phyloP scores from a whole-genome alignment of 2,329 filamentous ascomycete species.

The Fusarium neocosmosporiellum region DNA sequence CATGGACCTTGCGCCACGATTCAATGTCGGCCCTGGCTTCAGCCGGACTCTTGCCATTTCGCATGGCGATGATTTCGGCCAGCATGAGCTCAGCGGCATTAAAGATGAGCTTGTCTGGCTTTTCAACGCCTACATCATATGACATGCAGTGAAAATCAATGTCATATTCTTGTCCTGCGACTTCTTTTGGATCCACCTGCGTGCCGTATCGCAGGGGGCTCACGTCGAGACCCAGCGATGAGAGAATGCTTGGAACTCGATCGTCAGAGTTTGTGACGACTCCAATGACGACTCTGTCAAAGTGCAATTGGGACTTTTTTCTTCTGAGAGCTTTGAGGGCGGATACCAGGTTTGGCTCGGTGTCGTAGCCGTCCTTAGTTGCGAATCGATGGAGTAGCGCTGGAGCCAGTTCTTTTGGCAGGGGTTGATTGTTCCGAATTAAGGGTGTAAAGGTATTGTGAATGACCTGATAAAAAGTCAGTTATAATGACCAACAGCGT shows the following conservation, averaged over 20 bases:
- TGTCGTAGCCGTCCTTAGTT: slow-evolving; percentile 24
- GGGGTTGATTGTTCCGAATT: neutral
- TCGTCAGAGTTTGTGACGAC: slow-evolving; percentile 39
- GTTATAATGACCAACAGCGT: neutral
- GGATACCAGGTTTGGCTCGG: slow-evolving; percentile 7
- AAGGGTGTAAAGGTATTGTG: slow-evolving; percentile 31
- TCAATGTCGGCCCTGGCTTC: neutral
- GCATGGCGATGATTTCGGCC: slow-evolving; percentile 11
- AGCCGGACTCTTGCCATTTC: neutral
- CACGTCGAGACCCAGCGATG: slow-evolving; percentile 21
- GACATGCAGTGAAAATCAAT: slow-evolving; percentile 57
- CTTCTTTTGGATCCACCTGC: rapidly evolving
- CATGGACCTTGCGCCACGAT: slow-evolving; percentile 26
- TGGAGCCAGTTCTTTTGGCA: slow-evolving; percentile 28
- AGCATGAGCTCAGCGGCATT: slow-evolving; percentile 60
- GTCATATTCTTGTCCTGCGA: neutral
- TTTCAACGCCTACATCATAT: slow-evolving; percentile 71
- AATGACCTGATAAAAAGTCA: slow-evolving; percentile 27
- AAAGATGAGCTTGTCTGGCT: slow-evolving; percentile 69
- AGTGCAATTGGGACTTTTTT: neutral
- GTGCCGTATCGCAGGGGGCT: slow-evolving; percentile 29
- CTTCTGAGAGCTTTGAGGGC: slow-evolving; percentile 8
- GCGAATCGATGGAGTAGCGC: slow-evolving; percentile 26
- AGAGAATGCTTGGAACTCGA: slow-evolving; percentile 34
- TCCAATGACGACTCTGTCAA: slow-evolving; percentile 23